Base-by-base conservation (phyloP, 1,284 basidiomycete genomes). In the Ceratobasidium sp. region DNA sequence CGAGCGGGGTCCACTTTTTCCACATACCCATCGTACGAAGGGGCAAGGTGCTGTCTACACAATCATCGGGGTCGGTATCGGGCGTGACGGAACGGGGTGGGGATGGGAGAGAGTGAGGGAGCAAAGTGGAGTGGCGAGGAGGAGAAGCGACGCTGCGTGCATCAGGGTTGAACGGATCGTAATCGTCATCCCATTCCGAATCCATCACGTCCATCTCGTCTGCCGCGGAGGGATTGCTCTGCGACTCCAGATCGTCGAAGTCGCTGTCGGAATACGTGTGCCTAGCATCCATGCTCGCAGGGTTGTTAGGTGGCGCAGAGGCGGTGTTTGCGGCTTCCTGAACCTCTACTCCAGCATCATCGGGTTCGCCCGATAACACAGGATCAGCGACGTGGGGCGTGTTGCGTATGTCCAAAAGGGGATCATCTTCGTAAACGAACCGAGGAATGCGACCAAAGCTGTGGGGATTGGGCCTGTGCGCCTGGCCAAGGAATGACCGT, bases 141-240 rank as follows among this genome's bases (percentile, higher is more conserved):
- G 66, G 56, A 36, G 66, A 70, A 21, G 66, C 66, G 11, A 70
- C 66, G 42, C 66, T 70, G 1, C 66, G 66, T 12, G 66, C 66
- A 30, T 70, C 66, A 12, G 66, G 66, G 36, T 56, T 33, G 3
- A 44, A 42, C 4, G 66, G 54, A 59, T 59, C 25, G 42, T 48
- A 70, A 36, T 70, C 66, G 36, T 49, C 46, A 25, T 70, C 66
- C 66, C 66, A 70, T 33, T 70, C 66, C 16, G 66, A 70, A 48
- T 59, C 36, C n/a, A 21, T 7, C 18, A 54, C 63, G n/a, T 59
- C 36, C n/a, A 21, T 7, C 18, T 66, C 63, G n/a, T 28, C 30
- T n/a, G 33, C 30, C 30, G 2, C 30, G 16, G 56, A 59, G 1
- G 7, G 14, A 36, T 46, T 42, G 53, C 42, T 58, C 54, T 23